Conservation (phyloP, 139 green algal genomes). For the Eudorina sp. region DNA sequence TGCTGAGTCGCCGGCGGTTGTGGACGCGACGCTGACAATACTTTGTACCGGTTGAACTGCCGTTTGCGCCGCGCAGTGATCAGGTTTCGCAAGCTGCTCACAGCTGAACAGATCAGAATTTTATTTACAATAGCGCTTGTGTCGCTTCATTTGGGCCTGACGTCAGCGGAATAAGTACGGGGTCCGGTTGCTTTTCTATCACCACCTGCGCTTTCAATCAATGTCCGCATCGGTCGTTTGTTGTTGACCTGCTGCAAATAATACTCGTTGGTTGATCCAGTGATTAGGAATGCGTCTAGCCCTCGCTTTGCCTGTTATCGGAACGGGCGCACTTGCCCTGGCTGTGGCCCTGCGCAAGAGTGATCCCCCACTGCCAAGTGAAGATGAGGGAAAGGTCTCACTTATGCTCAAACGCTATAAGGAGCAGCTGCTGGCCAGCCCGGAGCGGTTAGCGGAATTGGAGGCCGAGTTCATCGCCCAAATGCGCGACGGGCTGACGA, state of each 20-base stretch:
- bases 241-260: too few species aligned
- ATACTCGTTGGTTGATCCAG: too few species aligned
- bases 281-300: conserved; percentile 5
- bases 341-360: not conserved
- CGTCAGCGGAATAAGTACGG: too few species aligned
- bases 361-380: not conserved
- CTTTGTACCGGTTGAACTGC: not conserved
- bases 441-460: conserved; percentile 41
- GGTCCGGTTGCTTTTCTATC: too few species aligned
- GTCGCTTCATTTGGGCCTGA: too few species aligned
- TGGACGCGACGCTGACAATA: not conserved
- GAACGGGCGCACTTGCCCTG: not conserved
- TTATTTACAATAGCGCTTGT: too few species aligned
- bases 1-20: too few species aligned
- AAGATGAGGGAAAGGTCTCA: not conserved
- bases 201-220: too few species aligned
- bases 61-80: not conserved
- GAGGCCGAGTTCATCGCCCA: conserved; percentile 65
- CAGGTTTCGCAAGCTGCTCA: too few species aligned
- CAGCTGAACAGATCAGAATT: too few species aligned
- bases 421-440: conserved; percentile 49
- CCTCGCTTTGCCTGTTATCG: not conserved
- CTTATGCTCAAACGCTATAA: conserved; percentile 15
- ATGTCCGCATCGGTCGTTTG: too few species aligned
- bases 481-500: conserved; percentile 54